Evolutionary conservation across 768 basidiomycete genomes (phyloP).

Genomic region (Mrakia gelida): DNA sequence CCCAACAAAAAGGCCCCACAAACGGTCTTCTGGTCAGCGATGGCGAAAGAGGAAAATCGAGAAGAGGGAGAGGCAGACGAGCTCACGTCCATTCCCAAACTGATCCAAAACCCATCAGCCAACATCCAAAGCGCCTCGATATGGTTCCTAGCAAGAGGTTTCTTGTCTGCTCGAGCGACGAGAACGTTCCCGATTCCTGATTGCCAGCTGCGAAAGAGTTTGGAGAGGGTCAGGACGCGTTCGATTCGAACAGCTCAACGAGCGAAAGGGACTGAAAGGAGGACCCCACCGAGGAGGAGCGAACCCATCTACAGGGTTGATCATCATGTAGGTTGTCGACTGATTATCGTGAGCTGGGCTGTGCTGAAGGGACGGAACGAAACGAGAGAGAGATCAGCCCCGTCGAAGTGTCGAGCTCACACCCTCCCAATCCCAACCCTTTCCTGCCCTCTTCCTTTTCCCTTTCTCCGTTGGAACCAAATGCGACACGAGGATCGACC

Average conservation of each 20-base stretch:
- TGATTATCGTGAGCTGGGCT: background rate
- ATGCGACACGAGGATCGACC: too few relatives aligned
- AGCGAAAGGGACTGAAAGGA: background rate
- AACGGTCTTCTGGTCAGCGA: too few relatives aligned
- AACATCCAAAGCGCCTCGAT: background rate
- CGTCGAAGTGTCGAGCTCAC: background rate
- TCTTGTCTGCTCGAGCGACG: background rate
- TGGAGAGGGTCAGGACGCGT: background rate
- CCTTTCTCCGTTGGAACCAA: background rate
- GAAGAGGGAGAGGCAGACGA: too few relatives aligned
- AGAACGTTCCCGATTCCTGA: background rate
- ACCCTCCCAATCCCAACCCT: too few relatives aligned
- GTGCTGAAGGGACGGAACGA: too few relatives aligned
- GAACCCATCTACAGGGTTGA: background rate
- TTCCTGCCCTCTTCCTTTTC: background rate
- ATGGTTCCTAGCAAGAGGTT: constrained; percentile 1
- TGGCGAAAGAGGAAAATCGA: too few relatives aligned
- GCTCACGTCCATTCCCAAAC: background rate
- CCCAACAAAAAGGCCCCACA: too few relatives aligned
- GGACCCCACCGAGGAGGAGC: background rate
- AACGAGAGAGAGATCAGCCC: too few relatives aligned
- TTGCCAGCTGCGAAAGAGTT: background rate
- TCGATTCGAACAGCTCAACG: background rate
- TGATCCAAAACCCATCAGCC: background rate
- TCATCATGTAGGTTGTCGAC: constrained; percentile 5